Conservation (phyloP, 192 early-diverging fungal genomes). For the Coemansia umbellata region DNA sequence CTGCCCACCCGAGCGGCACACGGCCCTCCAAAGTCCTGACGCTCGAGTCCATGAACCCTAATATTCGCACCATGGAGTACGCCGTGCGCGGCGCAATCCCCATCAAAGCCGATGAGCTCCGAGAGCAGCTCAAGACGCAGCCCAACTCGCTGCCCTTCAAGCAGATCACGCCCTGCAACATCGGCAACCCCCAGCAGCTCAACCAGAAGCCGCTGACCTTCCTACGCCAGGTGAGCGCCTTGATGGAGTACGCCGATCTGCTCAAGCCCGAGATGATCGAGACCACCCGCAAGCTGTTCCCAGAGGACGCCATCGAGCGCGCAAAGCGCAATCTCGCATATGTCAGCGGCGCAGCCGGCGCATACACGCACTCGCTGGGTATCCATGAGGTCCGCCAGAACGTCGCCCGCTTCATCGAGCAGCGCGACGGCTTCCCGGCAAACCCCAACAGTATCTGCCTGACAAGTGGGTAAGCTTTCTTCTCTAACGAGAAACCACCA, state of each 20-base stretch:
- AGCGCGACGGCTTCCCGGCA: constrained; percentile 88
- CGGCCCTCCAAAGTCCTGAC: constrained; percentile 62
- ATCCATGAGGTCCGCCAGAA: constrained; percentile 77
- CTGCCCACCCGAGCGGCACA: neutral
- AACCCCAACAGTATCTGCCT: constrained; percentile 84
- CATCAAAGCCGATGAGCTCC: constrained; percentile 85
- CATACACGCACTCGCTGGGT: constrained; percentile 95
- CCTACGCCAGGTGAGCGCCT: constrained; percentile 88
- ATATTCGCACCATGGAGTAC: constrained; percentile 78
- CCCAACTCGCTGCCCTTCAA: constrained; percentile 62
- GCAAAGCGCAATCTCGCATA: constrained; percentile 67
- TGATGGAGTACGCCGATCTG: constrained; percentile 86
- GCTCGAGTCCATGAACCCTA: constrained; percentile 66
- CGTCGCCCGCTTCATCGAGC: constrained; percentile 87
- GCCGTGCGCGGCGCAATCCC: constrained; percentile 95
- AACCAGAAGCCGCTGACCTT: constrained; percentile 92
- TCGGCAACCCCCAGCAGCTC: constrained; percentile 92
- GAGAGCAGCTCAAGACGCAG: constrained; percentile 45
- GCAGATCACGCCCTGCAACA: constrained; percentile 75
- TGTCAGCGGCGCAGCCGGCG: constrained; percentile 74
- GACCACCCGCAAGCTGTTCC: constrained; percentile 66
- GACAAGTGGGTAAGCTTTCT: constrained; percentile 75
- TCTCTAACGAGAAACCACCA: too few species aligned
- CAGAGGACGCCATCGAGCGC: constrained; percentile 80
- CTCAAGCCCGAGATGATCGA: constrained; percentile 59